Evolutionary conservation across 176 grass and related monocot genomes (phyloP), one percentile per base, ranked within the genome.

Genomic region (Avena sativa): DNA sequence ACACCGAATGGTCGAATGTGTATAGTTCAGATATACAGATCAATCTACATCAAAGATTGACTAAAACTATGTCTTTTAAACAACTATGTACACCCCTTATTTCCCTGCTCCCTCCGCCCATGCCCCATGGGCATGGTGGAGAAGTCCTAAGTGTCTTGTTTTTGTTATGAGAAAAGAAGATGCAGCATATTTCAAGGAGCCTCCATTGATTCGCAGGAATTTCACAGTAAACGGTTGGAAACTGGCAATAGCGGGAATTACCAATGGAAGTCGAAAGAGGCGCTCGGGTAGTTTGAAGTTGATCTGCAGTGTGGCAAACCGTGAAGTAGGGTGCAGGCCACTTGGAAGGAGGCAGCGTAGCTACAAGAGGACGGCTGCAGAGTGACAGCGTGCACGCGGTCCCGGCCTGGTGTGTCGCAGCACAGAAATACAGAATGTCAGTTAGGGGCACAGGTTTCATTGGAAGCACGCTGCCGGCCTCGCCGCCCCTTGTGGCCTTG

Each of bases 391-490:
- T 58, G 50, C 73, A 78, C 47, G 60, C 28, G 83, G 83, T 86
- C 88, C 83, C 71, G 25, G 11, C 12, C 48, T 66, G 46, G 26
- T 32, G 81, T 17, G 76, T 9, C 25, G 40, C 55, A 53, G 58
- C 50, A 2, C 40, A 57, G 81, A 78, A 50, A 79, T 28, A 75
- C 72, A 52, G 72, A 75, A 52, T 82, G 79, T 79, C 70, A 71
- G 61, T 53, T 77, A 50, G 43, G 28, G 25, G 71, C 19, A 53
- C 63, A 76, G 72, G 9, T 72, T 76, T 81, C 5, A n/a, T 62
- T 88, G 81, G 85, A 53, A 69, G 81, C 70, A 53, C 44, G 44
- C 75, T 74, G 74, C 80, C 64, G 63, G 84, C 72, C 80, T 90
- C 52, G 64, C 80, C 80, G 75, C 36, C 66, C 81, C 32, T 2